These are phyloP conservation scores for Ehretia macrophylla DNA, from an alignment of 257 asterid genomes.

Conservation along the genomic window DNA sequence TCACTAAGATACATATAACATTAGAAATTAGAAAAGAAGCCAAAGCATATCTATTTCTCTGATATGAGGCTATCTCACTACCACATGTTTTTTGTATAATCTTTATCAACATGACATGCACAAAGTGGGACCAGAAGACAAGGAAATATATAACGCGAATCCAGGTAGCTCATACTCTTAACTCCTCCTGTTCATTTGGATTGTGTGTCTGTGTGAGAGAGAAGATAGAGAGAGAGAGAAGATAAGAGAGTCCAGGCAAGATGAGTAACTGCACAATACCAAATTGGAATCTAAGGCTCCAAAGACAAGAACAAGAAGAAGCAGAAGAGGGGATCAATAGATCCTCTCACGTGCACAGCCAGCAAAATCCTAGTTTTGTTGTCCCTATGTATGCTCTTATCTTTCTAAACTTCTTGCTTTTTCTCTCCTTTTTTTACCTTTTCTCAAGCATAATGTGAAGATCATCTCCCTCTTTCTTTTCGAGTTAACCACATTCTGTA, in stretches of 20 bases:
- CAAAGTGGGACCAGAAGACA: conserved; percentile 28
- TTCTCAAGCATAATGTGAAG: no score
- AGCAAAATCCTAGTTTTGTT: no score
- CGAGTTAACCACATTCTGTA: no score
- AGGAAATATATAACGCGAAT: conserved; percentile 2
- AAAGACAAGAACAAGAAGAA: conserved; percentile 34
- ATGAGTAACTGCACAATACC: conserved; percentile 44
- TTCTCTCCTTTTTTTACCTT: no score
- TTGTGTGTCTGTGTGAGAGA: conserved; percentile 12
- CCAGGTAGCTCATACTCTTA: conserved; percentile 12
- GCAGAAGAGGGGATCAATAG: conserved; percentile 18
- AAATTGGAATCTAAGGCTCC: conserved; percentile 45
- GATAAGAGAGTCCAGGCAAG: neutral
- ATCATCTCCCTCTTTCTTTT: no score
- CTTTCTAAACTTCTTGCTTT: no score
- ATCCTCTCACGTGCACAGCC: conserved; percentile 44
- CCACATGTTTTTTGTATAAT: conserved; percentile 49
- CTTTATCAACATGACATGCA: conserved; percentile 16
- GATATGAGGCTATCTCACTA: conserved; percentile 22
- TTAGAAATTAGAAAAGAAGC: neutral
- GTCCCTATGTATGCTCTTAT: no score
- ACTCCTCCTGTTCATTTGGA: conserved; percentile 12
- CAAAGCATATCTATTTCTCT: conserved; percentile 19
- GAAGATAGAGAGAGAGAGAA: neutral
- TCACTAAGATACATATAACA: neutral